These are phyloP conservation scores for Starmera amethionina DNA, from an alignment of 805 yeast genomes.

Conservation along the genomic window DNA sequence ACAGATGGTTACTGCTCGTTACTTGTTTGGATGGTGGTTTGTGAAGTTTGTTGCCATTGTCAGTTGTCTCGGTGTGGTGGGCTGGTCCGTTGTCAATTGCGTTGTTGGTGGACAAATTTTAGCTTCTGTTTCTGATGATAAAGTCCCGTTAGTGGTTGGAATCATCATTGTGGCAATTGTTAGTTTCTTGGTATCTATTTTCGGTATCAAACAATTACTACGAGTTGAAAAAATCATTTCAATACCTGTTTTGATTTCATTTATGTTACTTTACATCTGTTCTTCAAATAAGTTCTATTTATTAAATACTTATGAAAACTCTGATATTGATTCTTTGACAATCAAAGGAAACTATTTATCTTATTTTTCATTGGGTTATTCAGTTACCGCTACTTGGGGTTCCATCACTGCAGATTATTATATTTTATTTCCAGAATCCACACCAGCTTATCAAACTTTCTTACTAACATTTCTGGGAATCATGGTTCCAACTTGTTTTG, in stretches of 20 bases:
- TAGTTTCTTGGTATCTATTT: conserved; percentile 58
- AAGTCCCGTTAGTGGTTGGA: conserved; percentile 64
- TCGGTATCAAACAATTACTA: conserved; percentile 68
- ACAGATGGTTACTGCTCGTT: conserved; percentile 79
- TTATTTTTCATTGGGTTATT: conserved; percentile 62
- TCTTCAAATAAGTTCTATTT: conserved; percentile 36
- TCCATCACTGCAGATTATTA: conserved; percentile 80
- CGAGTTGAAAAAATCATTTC: conserved; percentile 60
- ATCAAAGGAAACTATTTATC: conserved; percentile 61
- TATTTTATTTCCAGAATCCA: conserved; percentile 66
- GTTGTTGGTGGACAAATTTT: conserved; percentile 85
- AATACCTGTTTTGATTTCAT: conserved; percentile 58
- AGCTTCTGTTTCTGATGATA: conserved; percentile 51
- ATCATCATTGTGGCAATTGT: conserved; percentile 58
- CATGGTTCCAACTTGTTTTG: conserved; percentile 63
- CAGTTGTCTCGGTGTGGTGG: conserved; percentile 66
- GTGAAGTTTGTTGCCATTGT: conserved; percentile 68
- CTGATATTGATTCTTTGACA: conserved; percentile 24
- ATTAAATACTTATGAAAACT: conserved; percentile 23
- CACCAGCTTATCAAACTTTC: conserved; percentile 46
- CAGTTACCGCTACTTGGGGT: conserved; percentile 86
- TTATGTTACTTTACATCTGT: conserved; percentile 56
- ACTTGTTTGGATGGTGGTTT: conserved; percentile 77
- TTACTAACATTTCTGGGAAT: conserved; percentile 56
- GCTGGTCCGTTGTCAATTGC: conserved; percentile 92